A percentile compares a stretch with the other conserved stretches of the same genome.
Conservation (phyloP, 2,329 filamentous ascomycete genomes). For the Beauveria bassiana region DNA sequence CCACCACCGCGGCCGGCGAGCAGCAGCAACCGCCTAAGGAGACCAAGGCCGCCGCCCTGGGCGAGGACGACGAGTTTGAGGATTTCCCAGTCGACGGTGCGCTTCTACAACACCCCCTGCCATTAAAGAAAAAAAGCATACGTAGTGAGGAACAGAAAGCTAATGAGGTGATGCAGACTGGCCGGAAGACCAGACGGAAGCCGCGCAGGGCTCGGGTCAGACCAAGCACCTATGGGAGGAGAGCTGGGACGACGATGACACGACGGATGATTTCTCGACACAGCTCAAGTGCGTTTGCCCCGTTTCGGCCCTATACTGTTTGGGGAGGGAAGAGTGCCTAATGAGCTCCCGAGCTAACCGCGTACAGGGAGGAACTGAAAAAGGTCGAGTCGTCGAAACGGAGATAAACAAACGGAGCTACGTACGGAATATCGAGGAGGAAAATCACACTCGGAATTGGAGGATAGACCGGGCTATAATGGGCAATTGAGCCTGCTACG, state of each 20-base stretch:
- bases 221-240: slow-evolving; percentile 90
- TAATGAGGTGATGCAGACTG: slow-evolving; percentile 57
- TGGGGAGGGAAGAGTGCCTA: background rate
- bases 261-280: slow-evolving; percentile 88
- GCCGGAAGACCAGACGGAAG: slow-evolving; percentile 84
- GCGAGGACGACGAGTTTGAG: slow-evolving; percentile 98
- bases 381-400: slow-evolving; percentile 77
- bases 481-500: background rate
- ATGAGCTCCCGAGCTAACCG: slow-evolving; percentile 11
- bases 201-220: slow-evolving; percentile 59
- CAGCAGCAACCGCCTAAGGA: slow-evolving; percentile 34
- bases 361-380: slow-evolving; percentile 75
- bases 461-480: background rate
- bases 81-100: slow-evolving; percentile 95
- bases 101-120: slow-evolving; percentile 16
- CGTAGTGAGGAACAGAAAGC: background rate
- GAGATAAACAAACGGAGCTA: slow-evolving; percentile 28
- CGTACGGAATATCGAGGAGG: background rate
- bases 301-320: too few species aligned
- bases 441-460: background rate
- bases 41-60: slow-evolving; percentile 58
- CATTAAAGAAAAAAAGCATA: background rate
- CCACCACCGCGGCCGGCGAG: slow-evolving; percentile 28
- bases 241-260: slow-evolving; percentile 99
- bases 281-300: slow-evolving; percentile 71